Base-by-base conservation (phyloP, 441 rosid genomes). In the Omphalea diandra region DNA sequence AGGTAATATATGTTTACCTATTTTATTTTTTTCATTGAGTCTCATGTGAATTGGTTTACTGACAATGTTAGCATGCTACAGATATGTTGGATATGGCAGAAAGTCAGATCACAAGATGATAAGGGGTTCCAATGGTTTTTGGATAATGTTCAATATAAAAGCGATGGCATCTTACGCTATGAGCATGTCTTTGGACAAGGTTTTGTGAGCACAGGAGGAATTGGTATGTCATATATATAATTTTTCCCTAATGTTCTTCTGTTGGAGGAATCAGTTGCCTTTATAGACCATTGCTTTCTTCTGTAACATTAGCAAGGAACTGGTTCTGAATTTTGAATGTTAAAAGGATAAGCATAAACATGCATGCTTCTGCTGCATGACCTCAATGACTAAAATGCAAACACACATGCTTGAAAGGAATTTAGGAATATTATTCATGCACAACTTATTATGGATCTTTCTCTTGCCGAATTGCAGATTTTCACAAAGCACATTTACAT, bases 41-140 rank as follows among this genome's bases (percentile, higher is more conserved):
- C 55, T 44, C 44, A 11, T 63, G 58, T 40, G 29, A 74, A 59
- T 65, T 18, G 55, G 64, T 76, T 72, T 26, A 66, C 59, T 73
- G 35, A 43, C 68, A 65, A 31, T 71, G 43, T 70, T 69, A 61
- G 31, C 65, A 18, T 26, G 61, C 5, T 84, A 65, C 92, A 96
- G 99, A 93, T 96, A 78, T 91, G 98, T 83, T 96, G 98, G 99
- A 72, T 75, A 60, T 96, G 96, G 96, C 87, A 96, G 80, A 96
- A 96, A 69, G 88, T 91, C 29, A 75, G 76, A 69, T 84, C 97
- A 66, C 83, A 86, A 62, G 85, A 86, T 20, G 99, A 96, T 65
- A 90, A 85, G 76, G 95, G 94, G 46, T 96, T 96, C 85, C 99
- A 93, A 78, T 90, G 85, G 47, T 96, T 96, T 86, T 81, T 96